These are phyloP conservation scores for Aspergillus candidus DNA, from an alignment of 2,329 filamentous ascomycete genomes.

Conservation along the genomic window DNA sequence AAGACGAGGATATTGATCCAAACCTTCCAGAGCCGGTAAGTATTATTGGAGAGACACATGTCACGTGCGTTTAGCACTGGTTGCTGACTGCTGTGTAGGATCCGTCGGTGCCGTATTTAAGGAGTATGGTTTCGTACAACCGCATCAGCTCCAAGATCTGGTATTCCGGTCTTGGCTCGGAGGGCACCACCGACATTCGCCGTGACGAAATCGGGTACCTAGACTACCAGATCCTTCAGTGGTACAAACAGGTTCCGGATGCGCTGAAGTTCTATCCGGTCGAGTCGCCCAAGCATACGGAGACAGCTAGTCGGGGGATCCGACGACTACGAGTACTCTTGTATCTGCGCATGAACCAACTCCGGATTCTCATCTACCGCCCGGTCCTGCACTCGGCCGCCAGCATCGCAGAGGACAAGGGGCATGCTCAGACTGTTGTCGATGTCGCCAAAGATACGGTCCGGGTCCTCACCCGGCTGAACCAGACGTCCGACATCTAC, in stretches of 20 bases:
- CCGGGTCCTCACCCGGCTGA: conserved; percentile 54
- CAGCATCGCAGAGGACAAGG: conserved; percentile 70
- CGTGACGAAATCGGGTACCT: conserved; percentile 71
- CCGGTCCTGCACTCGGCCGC: conserved; percentile 78
- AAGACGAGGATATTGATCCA: conserved; percentile 79
- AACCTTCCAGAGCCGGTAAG: conserved; percentile 69
- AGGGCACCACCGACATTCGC: conserved; percentile 59
- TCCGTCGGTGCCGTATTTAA: conserved; percentile 60
- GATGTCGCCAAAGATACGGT: conserved; percentile 62
- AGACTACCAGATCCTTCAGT: conserved; percentile 77
- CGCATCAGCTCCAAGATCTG: conserved; percentile 80
- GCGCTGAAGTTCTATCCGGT: conserved; percentile 57
- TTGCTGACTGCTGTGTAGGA: conserved; percentile 26
- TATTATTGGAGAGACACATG: not conserved
- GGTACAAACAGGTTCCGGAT: conserved; percentile 70
- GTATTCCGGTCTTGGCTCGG: conserved; percentile 67
- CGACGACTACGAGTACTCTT: conserved; percentile 75
- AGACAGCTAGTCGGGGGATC: conserved; percentile 57
- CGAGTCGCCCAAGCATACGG: conserved; percentile 42
- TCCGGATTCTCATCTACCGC: conserved; percentile 82
- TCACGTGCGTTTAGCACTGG: too few relatives aligned
- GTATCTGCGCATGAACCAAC: conserved; percentile 81
- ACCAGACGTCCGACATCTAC: conserved; percentile 59
- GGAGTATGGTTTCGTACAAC: conserved; percentile 79
- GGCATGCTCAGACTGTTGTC: conserved; percentile 64